Evolutionary conservation across 768 basidiomycete species (phyloP).

Genomic region (Leccinum arenicola): DNA sequence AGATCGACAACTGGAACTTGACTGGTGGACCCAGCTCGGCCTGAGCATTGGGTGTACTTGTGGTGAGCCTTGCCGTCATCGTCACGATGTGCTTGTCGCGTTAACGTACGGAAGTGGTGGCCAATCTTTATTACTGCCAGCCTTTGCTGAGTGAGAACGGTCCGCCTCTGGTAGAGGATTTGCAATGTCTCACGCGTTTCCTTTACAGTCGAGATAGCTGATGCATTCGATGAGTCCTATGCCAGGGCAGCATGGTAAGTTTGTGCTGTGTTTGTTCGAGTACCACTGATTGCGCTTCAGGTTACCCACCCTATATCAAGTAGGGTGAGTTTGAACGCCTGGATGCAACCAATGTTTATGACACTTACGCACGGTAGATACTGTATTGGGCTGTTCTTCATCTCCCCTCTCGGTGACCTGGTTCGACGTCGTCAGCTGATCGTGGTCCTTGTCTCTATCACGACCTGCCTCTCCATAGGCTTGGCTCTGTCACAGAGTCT

Average conservation of each 20-base stretch:
- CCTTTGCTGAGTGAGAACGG: slow-evolving; percentile 62
- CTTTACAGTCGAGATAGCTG: slow-evolving; percentile 31
- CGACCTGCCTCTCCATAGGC: slow-evolving; percentile 38
- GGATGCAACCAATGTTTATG: neutral
- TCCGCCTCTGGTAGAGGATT: neutral
- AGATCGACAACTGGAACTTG: slow-evolving; percentile 35
- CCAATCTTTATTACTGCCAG: slow-evolving; percentile 82
- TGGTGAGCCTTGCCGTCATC: slow-evolving; percentile 27
- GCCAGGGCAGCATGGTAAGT: slow-evolving; percentile 33
- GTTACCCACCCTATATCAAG: slow-evolving; percentile 65
- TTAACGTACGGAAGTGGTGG: slow-evolving; percentile 34
- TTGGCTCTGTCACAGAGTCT: slow-evolving; percentile 37
- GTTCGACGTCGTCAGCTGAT: slow-evolving; percentile 43
- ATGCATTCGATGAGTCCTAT: slow-evolving; percentile 36
- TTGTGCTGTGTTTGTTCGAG: neutral
- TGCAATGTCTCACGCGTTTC: neutral
- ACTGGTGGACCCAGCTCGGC: slow-evolving; percentile 39
- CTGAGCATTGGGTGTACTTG: slow-evolving; percentile 50
- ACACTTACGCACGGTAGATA: neutral
- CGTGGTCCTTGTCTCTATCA: slow-evolving; percentile 32
- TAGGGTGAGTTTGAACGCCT: slow-evolving; percentile 42
- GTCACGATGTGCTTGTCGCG: neutral
- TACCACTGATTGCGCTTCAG: slow-evolving; percentile 29
- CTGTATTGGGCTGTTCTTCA: slow-evolving; percentile 38
- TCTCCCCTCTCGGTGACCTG: slow-evolving; percentile 47